Percentiles rank a stretch among this genome's conserved stretches.
phyloP scores from a whole-genome alignment of 495 filamentous ascomycete species.

The Xylaria grammica region DNA sequence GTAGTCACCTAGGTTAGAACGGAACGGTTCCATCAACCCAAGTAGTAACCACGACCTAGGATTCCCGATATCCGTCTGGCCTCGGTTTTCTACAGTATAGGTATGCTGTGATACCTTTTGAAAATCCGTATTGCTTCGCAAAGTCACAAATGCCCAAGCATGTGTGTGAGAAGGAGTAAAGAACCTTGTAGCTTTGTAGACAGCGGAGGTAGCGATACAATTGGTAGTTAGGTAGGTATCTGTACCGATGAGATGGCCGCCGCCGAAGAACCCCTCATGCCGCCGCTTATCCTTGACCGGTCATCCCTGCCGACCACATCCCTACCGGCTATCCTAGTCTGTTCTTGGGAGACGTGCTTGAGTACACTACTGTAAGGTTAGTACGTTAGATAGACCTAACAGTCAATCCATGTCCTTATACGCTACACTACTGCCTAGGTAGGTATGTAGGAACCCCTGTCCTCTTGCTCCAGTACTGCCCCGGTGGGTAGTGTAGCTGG shows the following conservation, averaged over 20 bases:
- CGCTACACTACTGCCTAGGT: constrained; percentile 1
- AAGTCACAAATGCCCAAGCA: too few species aligned
- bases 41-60: too few species aligned
- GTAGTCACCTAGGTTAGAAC: too few species aligned
- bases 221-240: background rate
- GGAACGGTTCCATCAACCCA: too few species aligned
- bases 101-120: too few species aligned
- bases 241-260: constrained; percentile 20
- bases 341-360: too few species aligned
- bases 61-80: background rate
- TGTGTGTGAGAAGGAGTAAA: too few species aligned
- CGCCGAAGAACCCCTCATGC: constrained; percentile 9
- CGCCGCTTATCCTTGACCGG: constrained; percentile 20
- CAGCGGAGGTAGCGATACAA: constrained; percentile 6
- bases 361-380: too few species aligned
- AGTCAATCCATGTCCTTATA: background rate
- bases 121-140: too few species aligned
- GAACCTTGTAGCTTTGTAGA: too few species aligned
- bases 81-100: background rate
- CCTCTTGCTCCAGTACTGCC: background rate
- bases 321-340: constrained; percentile 5
- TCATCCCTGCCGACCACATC: constrained; percentile 1
- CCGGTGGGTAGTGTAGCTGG: too few species aligned
- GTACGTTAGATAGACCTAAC: too few species aligned
- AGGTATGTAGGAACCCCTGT: background rate